Conservation (phyloP, 495 filamentous ascomycete genomes). For the Hypomontagnella submonticulosa region DNA sequence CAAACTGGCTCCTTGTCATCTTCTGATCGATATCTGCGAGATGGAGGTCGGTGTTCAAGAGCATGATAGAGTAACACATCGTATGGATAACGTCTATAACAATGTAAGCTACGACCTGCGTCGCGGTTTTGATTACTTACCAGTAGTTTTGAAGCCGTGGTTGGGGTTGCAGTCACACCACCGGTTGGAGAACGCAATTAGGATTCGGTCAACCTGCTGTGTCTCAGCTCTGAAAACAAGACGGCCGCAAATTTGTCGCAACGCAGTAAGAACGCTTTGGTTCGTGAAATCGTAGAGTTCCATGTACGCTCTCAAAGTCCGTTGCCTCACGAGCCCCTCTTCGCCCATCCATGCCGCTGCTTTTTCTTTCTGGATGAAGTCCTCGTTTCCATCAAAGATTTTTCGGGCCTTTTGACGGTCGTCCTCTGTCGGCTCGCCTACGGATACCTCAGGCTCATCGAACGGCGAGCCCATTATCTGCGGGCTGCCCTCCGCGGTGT, state of each 20-base stretch:
- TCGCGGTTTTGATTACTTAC: conserved; percentile 59
- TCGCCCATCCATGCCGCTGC: conserved; percentile 93
- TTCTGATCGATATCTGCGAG: conserved; percentile 93
- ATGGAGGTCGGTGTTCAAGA: conserved; percentile 97
- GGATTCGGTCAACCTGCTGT: conserved; percentile 94
- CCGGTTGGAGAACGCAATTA: conserved; percentile 84
- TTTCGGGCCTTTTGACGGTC: conserved; percentile 78
- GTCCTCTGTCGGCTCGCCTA: conserved; percentile 68
- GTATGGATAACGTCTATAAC: conserved; percentile 90
- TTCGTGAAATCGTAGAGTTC: conserved; percentile 87
- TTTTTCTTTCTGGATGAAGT: conserved; percentile 76
- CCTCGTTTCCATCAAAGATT: conserved; percentile 88
- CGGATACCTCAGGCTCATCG: conserved; percentile 60
- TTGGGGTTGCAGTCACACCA: conserved; percentile 97
- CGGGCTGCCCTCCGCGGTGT: conserved; percentile 48
- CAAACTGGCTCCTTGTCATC: conserved; percentile 93
- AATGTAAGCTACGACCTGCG: conserved; percentile 20
- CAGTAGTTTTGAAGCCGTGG: conserved; percentile 90
- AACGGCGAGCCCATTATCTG: conserved; percentile 51
- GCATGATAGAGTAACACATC: conserved; percentile 93
- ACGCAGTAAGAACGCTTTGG: conserved; percentile 79
- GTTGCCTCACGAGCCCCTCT: conserved; percentile 70
- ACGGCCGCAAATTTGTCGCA: conserved; percentile 82
- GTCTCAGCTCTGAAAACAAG: conserved; percentile 92
- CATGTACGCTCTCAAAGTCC: conserved; percentile 86